Base-by-base conservation (phyloP, 208 protist species). In the Leishmania guyanensis region DNA sequence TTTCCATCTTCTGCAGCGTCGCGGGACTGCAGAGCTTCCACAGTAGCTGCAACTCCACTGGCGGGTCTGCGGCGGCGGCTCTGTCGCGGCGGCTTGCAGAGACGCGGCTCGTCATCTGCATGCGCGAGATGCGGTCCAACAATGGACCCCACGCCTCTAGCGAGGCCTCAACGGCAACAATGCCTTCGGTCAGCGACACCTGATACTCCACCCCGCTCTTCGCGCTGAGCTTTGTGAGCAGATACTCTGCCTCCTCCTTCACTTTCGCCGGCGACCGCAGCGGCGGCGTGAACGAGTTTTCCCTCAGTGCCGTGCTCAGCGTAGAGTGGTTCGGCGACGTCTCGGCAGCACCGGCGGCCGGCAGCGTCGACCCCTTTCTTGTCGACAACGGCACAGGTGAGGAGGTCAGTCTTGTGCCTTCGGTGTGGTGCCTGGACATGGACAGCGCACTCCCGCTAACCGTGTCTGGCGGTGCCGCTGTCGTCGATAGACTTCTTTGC, bases 1-100 rank as follows among this genome's bases (percentile, higher is more conserved):
- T 69, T 58, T 86, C 83, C 56, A 95, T 85, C 60, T 84, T 84
- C 29, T 54, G 17, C 50, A 95, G 43, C 54, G 89, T 90, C 58
- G 81, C 69, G 0, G 89, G 86, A 51, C 88, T 89, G 83, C 89
- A 93, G 64, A 92, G 71, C 84, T 93, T 93, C 89, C 89, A 95
- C 73, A 94, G 78, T 36, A 90, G 74, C 62, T 90, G 79, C 69
- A 89, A 79, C 81, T 84, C 70, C n/a, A 17, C 58, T 8, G 54
- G 53, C 46, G 62, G 6, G 16, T 60, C 26, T 65, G 53, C 8
- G 46, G 43, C 26, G 50, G 60, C 22, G 46, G 60, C 16, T 29
- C 36, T 50, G 43, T 39, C 39, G 1, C 43, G 36, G 26, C 29
- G 56, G 70, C 50, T 68, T 43, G 39, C 39, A 43, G 39, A 43